Evolutionary conservation across 495 filamentous ascomycete genomes (phyloP).

Genomic region (Hapsidospora chrysogenum): DNA sequence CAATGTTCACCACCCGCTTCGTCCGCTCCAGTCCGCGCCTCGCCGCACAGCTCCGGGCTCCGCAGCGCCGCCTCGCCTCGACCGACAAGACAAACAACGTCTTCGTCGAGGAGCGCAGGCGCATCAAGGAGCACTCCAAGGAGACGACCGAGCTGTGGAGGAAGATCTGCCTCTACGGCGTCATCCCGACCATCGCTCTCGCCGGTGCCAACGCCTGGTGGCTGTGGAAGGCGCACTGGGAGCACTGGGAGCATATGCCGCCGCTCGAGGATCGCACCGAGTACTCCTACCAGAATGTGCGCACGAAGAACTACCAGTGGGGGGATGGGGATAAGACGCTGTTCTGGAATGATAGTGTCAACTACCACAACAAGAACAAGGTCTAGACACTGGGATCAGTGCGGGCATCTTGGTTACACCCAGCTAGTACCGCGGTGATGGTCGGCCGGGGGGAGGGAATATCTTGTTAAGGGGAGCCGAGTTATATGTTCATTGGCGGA

Average conservation of each 20-base stretch:
- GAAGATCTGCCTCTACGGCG: constrained; percentile 73
- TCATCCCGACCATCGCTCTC: constrained; percentile 52
- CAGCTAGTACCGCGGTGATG: too few species aligned
- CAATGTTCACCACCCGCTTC: constrained; percentile 11
- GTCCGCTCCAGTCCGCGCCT: constrained; percentile 27
- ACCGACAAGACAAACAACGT: constrained; percentile 74
- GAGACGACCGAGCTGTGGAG: constrained; percentile 74
- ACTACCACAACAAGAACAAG: constrained; percentile 93
- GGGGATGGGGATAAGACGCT: constrained; percentile 75
- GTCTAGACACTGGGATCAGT: too few species aligned
- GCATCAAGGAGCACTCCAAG: constrained; percentile 73
- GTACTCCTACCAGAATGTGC: constrained; percentile 91
- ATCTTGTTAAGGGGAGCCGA: too few species aligned
- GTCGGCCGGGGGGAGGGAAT: too few species aligned
- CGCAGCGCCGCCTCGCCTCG: constrained; percentile 57
- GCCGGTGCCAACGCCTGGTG: constrained; percentile 65
- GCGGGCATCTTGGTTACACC: too few species aligned
- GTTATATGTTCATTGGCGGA: too few species aligned
- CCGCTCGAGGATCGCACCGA: constrained; percentile 75
- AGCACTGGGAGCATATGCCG: constrained; percentile 75
- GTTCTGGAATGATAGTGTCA: constrained; percentile 88
- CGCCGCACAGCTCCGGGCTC: constrained; percentile 33
- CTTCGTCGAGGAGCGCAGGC: constrained; percentile 73
- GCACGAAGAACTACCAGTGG: constrained; percentile 79
- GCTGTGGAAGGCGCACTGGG: constrained; percentile 90